A percentile compares a stretch with the other conserved stretches of the same genome.
Evolutionary conservation across 192 early-diverging fungal species (phyloP).

Genomic region (Podila verticillata): DNA sequence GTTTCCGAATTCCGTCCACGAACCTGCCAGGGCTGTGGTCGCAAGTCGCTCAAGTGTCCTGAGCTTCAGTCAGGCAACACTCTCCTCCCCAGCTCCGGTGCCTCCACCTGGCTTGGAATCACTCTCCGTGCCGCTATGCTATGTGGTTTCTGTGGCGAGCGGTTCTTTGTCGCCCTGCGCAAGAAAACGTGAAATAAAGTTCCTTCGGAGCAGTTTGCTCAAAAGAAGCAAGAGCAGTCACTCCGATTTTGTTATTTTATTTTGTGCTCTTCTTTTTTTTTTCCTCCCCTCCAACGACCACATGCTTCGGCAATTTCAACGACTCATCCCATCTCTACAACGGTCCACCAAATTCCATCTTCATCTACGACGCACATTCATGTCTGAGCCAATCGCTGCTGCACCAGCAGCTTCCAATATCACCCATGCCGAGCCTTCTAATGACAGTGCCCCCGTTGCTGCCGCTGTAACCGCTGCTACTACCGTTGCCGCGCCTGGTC

Average conservation of each 20-base stretch:
- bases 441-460: neutral
- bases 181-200: slow-evolving; percentile 9
- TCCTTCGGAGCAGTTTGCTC: neutral
- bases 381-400: neutral
- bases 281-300: neutral
- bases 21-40: slow-evolving; percentile 31
- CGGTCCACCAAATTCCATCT: neutral
- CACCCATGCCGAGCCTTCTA: neutral
- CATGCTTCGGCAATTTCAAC: neutral
- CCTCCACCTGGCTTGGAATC: slow-evolving; percentile 18
- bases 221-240: slow-evolving; percentile 19
- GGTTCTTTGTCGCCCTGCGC: slow-evolving; percentile 16
- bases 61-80: neutral
- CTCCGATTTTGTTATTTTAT: neutral
- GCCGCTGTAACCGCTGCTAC: neutral
- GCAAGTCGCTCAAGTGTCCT: slow-evolving; percentile 22
- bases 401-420: neutral
- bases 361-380: slow-evolving; percentile 10
- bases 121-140: slow-evolving; percentile 6
- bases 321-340: neutral
- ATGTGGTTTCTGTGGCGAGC: slow-evolving; percentile 38
- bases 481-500: neutral
- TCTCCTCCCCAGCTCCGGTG: neutral
- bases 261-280: slow-evolving; percentile 10
- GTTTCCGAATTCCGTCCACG: slow-evolving; percentile 42